Conservation (phyloP, 73 alveolate genomes). For the Effrenium voratum region DNA sequence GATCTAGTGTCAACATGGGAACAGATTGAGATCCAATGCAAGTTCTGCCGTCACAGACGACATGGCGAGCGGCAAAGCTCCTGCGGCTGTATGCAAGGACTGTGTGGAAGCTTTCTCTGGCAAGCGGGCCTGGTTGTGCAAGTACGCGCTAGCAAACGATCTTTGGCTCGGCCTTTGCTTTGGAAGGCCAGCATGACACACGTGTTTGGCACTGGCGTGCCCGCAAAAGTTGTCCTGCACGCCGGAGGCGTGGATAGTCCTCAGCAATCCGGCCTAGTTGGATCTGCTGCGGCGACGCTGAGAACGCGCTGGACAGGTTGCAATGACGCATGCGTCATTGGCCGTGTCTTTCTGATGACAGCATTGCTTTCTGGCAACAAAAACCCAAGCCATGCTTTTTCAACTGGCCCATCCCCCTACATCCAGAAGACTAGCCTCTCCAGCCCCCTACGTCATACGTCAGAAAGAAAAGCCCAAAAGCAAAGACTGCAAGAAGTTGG, state of each 20-base stretch:
- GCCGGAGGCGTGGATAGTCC: no score
- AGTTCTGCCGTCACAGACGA: neutral
- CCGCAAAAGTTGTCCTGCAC: neutral
- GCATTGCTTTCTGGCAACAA: no score
- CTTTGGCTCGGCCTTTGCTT: neutral
- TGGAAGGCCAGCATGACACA: neutral
- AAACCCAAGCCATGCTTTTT: no score
- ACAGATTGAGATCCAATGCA: neutral
- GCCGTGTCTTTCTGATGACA: conserved; percentile 34
- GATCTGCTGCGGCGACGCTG: conserved; percentile 27
- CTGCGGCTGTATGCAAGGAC: neutral
- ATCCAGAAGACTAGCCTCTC: no score
- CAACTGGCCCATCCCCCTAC: no score
- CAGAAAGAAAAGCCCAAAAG: no score
- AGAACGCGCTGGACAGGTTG: neutral
- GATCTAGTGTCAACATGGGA: neutral
- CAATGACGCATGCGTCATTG: neutral
- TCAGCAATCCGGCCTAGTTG: neutral
- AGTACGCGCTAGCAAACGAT: neutral
- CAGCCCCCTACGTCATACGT: no score
- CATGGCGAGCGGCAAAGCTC: no score
- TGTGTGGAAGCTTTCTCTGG: neutral
- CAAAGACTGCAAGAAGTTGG: no score
- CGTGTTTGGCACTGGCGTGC: neutral
- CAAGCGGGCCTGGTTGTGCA: neutral